These are phyloP conservation scores for Dioscorea alata DNA, from an alignment of 106 monocot species.

Conservation along the genomic window DNA sequence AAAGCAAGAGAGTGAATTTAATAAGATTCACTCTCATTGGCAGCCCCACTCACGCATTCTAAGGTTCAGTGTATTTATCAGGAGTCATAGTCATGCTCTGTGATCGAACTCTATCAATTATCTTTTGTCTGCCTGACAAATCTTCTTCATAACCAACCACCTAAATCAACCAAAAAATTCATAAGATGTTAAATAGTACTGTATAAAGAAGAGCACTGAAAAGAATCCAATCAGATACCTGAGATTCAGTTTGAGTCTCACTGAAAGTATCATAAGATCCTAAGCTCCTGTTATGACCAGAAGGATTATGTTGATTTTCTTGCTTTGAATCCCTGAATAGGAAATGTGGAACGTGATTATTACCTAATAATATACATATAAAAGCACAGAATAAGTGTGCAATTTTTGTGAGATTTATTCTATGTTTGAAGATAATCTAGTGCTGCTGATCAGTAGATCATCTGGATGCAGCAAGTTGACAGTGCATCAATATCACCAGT, in stretches of 20 bases:
- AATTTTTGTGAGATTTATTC: too few species aligned
- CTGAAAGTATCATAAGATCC: constrained; percentile 63
- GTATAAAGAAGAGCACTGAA: neutral
- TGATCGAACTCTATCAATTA: constrained; percentile 87
- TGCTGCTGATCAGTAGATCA: too few species aligned
- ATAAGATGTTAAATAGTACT: neutral
- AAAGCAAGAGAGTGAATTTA: too few species aligned
- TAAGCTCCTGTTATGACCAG: constrained; percentile 13
- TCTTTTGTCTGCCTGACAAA: constrained; percentile 90
- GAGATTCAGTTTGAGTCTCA: constrained; percentile 94
- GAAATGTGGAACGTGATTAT: neutral
- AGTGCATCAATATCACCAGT: too few species aligned
- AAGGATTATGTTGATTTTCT: constrained; percentile 10
- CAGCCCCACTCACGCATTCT: neutral
- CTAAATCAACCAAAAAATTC: constrained; percentile 23
- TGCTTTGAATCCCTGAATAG: constrained; percentile 46
- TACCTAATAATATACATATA: too few species aligned
- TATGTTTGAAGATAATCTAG: too few species aligned
- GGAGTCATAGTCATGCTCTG: constrained; percentile 55
- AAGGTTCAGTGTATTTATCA: constrained; percentile 11
- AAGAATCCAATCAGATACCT: constrained; percentile 38
- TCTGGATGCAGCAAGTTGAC: too few species aligned
- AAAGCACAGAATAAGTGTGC: too few species aligned
- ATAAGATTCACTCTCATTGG: neutral
- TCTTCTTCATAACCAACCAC: constrained; percentile 98